Base-by-base conservation (phyloP, 2,329 filamentous ascomycete genomes). In the Phaeoacremonium minimum region DNA sequence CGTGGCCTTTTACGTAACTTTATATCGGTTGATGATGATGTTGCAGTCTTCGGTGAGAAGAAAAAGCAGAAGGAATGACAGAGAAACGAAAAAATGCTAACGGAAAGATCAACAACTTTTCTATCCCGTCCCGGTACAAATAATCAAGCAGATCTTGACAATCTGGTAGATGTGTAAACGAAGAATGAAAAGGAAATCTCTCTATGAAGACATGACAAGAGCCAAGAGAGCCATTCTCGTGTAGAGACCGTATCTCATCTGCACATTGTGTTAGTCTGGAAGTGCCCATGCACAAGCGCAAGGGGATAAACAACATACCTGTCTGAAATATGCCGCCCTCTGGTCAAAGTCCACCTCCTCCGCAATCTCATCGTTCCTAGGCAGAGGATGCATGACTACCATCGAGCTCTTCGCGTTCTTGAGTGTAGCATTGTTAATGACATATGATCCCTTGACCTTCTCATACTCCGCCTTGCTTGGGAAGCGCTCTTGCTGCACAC, bases 161-260 rank as follows among this genome's bases (percentile, higher is more conserved):
- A 29, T 30, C 13, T 20, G 32, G 31, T 31, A 22, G 39, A 35
- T 28, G 30, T 44, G 35, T 43, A 38, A 40, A 39, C 34, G 31
- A 18, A 26, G 19, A 34, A 38, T 34, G 30, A 42, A n/a, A n/a
- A n/a, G n/a, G n/a, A n/a, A n/a, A n/a, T n/a, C n/a, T n/a, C n/a
- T 33, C 53, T 37, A 63, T 38, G 48, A 51, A 16, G 68, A 81
- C 85, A 98, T 85, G 63, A 97, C 87, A 62, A 97, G 73, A 49
- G 93, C 93, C 61, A 98, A 75, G 67, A 98, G 68, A 51, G 93
- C 93, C 93, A 98, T 98, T 61, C 93, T 85, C 64, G 87, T 94
- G 75, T 96, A 97, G 53, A 98, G 78, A 52, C 93, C 93, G 67
- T 97, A 96, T 67, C 85, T 81, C 91, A 96, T 96, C 90, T 96